A percentile compares a stretch with the other conserved stretches of the same genome.
These are phyloP conservation scores for Malus hybrid DNA, from an alignment of 331 rosid genomes.

Conservation along the genomic window DNA sequence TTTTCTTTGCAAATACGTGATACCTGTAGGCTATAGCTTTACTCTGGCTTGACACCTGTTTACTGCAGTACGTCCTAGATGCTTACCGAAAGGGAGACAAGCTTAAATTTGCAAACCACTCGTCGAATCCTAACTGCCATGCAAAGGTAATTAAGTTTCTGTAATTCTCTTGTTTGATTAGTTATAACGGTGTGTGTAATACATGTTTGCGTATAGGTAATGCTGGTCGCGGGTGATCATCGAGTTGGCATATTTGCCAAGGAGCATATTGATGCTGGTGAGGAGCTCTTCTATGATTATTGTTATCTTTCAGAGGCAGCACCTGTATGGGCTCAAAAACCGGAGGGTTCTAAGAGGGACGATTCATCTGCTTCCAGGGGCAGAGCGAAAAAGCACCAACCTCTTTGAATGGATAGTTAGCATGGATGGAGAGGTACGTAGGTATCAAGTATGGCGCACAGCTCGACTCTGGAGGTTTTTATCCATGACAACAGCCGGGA, in stretches of 20 bases:
- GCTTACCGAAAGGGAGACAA: conserved; percentile 99
- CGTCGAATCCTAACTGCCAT: conserved; percentile 88
- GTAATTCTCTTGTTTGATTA: not conserved
- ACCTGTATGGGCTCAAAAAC: conserved; percentile 88
- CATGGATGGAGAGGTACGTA: conserved; percentile 9
- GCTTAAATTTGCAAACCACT: conserved; percentile 96
- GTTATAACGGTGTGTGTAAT: conserved; percentile 9
- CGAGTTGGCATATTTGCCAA: conserved; percentile 96
- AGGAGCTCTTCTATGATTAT: conserved; percentile 93
- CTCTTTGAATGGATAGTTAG: conserved; percentile 47
- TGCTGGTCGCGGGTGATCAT: conserved; percentile 97
- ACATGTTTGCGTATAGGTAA: conserved; percentile 49
- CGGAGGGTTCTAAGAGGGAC: conserved; percentile 83
- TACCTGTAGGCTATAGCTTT: not conserved
- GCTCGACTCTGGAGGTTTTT: not conserved
- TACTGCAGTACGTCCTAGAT: conserved; percentile 83
- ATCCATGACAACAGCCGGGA: conserved; percentile 5
- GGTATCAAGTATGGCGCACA: not conserved
- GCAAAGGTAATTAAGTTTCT: conserved; percentile 54
- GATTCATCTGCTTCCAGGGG: conserved; percentile 67
- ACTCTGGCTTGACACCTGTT: conserved; percentile 5
- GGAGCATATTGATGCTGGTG: conserved; percentile 84
- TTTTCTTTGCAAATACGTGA: conserved; percentile 1
- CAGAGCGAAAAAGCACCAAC: conserved; percentile 95
- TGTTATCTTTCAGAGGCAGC: conserved; percentile 90